Evolutionary conservation across 345 rosid genomes (phyloP).

Genomic region (Gossypium herbaceum): DNA sequence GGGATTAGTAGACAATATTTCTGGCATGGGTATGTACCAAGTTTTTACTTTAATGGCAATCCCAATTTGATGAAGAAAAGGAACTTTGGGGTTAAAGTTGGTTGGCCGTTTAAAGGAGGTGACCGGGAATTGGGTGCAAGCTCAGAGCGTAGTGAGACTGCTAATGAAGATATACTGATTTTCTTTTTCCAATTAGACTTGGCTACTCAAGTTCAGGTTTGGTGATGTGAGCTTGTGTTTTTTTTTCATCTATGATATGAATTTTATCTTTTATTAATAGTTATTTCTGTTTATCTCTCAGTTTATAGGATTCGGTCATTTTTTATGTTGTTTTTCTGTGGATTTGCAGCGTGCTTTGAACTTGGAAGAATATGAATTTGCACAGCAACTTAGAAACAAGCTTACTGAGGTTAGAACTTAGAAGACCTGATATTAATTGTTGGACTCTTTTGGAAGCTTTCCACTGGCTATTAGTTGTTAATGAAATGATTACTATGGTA

Average conservation of each 20-base stretch:
- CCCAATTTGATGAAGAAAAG: slow-evolving; percentile 27
- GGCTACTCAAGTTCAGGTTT: slow-evolving; percentile 88
- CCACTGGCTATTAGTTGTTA: not conserved
- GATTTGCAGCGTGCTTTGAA: slow-evolving; percentile 76
- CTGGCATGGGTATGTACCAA: slow-evolving; percentile 31
- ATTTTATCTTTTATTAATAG: not conserved
- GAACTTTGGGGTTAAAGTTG: slow-evolving; percentile 59
- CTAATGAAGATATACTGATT: slow-evolving; percentile 84
- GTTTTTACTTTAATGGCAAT: slow-evolving; percentile 28
- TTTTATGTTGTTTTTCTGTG: slow-evolving; percentile 14
- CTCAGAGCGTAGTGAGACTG: slow-evolving; percentile 76
- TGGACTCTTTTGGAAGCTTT: not conserved
- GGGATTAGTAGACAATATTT: slow-evolving; percentile 32
- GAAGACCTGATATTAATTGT: not conserved
- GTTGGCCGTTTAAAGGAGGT: slow-evolving; percentile 75
- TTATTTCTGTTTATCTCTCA: not conserved
- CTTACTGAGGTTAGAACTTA: slow-evolving; percentile 63
- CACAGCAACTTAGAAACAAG: slow-evolving; percentile 78
- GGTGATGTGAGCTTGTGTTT: not conserved
- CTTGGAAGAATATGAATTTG: slow-evolving; percentile 79
- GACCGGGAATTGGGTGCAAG: slow-evolving; percentile 53
- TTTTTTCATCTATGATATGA: not conserved
- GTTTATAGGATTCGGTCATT: not conserved
- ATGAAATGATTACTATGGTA: not conserved
- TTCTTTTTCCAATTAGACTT: slow-evolving; percentile 89